These are phyloP conservation scores for Gossypium ekmanianum DNA, from an alignment of 345 rosid genomes.

Conservation along the genomic window DNA sequence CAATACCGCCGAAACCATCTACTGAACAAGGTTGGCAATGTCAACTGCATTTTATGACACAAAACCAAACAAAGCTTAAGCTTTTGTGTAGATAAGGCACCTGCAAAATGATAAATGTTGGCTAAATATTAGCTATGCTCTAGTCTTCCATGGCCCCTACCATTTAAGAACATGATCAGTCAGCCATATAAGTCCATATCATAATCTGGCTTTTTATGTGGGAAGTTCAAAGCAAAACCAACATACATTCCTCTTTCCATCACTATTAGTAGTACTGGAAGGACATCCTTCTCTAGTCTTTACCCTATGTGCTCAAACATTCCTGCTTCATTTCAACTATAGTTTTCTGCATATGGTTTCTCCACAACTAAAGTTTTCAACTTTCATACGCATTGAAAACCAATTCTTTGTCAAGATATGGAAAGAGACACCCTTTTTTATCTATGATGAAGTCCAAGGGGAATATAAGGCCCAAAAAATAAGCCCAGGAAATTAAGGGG, in stretches of 20 bases:
- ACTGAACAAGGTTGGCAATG: not conserved
- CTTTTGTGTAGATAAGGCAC: constrained; percentile 5
- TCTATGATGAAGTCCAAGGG: not conserved
- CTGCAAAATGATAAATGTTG: not conserved
- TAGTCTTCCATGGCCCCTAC: not conserved
- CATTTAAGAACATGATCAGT: not conserved
- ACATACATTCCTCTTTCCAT: not conserved
- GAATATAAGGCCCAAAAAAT: not conserved
- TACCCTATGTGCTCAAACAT: not conserved
- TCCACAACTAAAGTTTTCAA: not conserved
- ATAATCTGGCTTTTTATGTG: not conserved
- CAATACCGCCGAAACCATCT: constrained; percentile 7
- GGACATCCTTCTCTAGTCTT: too few species aligned
- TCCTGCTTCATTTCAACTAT: not conserved
- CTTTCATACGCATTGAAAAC: not conserved
- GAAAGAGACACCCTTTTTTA: too few species aligned
- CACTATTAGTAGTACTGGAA: not conserved
- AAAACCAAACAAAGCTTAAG: not conserved
- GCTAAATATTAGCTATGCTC: not conserved
- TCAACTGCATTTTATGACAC: not conserved
- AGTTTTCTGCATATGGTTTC: not conserved
- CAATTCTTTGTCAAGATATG: not conserved
- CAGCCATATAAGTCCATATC: not conserved
- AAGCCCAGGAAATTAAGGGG: constrained; percentile 4
- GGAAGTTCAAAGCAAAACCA: not conserved